phyloP scores from a whole-genome alignment of 78 protist genomes.

The Anaeramoeba flamelloides region DNA sequence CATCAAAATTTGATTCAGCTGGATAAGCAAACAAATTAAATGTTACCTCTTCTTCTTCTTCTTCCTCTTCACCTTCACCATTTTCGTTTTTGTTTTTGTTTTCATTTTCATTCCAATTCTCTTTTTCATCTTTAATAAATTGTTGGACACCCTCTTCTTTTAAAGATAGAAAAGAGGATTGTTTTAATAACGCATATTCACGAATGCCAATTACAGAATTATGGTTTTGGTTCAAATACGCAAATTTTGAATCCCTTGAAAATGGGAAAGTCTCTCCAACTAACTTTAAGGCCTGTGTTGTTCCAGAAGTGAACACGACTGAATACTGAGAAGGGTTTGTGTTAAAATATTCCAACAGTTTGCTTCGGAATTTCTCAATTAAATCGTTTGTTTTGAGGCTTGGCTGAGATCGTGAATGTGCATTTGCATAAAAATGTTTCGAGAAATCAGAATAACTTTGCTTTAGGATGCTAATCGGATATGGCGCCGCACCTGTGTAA shows the following conservation, averaged over 20 bases:
- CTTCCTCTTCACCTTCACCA: too few relatives aligned
- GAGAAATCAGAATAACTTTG: too few relatives aligned
- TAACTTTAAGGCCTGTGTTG: constrained; percentile 47
- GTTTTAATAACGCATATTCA: constrained; percentile 4
- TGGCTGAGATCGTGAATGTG: too few relatives aligned
- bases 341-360: constrained; percentile 28
- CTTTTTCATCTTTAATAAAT: not conserved
- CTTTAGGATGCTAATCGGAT: too few relatives aligned
- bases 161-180: too few relatives aligned
- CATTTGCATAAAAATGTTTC: too few relatives aligned
- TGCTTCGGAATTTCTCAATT: too few relatives aligned
- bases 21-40: constrained; percentile 34
- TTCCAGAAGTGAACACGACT: constrained; percentile 58
- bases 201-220: constrained; percentile 47
- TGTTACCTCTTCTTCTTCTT: too few relatives aligned
- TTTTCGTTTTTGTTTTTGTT: too few relatives aligned
- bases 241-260: constrained; percentile 9
- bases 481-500: too few relatives aligned
- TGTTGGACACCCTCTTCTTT: not conserved
- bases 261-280: constrained; percentile 59
- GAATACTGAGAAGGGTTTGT: constrained; percentile 36
- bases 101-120: too few relatives aligned
- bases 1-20: constrained; percentile 38
- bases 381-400: too few relatives aligned
- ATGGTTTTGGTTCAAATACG: constrained; percentile 28